A percentile compares a stretch with the other conserved stretches of the same genome.
Conservation (phyloP, 2,329 filamentous ascomycete species). For the Furcasterigmium furcatum region DNA sequence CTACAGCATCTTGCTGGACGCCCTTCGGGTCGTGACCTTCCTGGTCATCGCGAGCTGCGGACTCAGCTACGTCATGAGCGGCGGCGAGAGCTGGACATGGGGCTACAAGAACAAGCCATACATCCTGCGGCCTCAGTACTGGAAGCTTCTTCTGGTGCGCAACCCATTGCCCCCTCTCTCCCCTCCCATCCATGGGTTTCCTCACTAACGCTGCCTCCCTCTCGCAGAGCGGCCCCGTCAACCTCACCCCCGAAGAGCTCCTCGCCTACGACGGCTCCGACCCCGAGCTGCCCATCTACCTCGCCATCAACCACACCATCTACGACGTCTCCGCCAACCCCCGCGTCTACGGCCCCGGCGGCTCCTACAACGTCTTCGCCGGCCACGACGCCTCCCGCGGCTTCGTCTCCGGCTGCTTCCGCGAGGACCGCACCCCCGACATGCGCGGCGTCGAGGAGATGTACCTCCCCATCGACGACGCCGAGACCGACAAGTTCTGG, state of each 20-base stretch:
- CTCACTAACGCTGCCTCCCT: constrained; percentile 23
- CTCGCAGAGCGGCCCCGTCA: constrained; percentile 56
- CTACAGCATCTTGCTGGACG: constrained; percentile 56
- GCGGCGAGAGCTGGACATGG: constrained; percentile 69
- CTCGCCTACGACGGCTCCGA: constrained; percentile 74
- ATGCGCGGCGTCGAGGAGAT: constrained; percentile 84
- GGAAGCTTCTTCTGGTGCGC: constrained; percentile 61
- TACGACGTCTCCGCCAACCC: constrained; percentile 75
- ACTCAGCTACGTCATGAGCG: constrained; percentile 74
- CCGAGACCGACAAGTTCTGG: constrained; percentile 58
- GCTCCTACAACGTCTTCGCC: constrained; percentile 82
- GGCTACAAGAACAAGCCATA: constrained; percentile 57
- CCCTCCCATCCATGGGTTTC: background rate
- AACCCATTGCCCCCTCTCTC: background rate
- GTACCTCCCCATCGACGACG: constrained; percentile 66
- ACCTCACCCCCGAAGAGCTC: constrained; percentile 75
- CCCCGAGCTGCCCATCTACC: constrained; percentile 73
- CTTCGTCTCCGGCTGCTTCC: constrained; percentile 92
- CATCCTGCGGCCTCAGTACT: constrained; percentile 55
- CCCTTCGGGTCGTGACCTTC: constrained; percentile 67
- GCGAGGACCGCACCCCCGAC: constrained; percentile 79
- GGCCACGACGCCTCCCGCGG: constrained; percentile 83
- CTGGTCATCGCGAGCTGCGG: constrained; percentile 63
- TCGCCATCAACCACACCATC: constrained; percentile 84
- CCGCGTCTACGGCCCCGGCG: constrained; percentile 76